Evolutionary conservation across 148 eudicot species (phyloP).

Genomic region (Silene conica): DNA sequence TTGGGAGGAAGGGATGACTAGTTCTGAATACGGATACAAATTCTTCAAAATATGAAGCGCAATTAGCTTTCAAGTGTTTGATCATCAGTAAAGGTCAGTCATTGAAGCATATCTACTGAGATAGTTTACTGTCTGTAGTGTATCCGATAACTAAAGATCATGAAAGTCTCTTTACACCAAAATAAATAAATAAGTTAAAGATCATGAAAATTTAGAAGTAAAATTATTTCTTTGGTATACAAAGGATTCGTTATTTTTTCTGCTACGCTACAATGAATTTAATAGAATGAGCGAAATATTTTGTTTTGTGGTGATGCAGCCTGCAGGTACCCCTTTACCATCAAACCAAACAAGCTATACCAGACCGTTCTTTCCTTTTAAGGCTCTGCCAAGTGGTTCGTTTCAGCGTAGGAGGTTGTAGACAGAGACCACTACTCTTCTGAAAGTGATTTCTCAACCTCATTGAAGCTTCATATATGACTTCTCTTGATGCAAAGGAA

Average conservation of each 20-base stretch:
- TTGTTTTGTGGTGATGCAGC: background rate
- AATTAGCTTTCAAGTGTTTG: background rate
- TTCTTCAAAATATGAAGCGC: conserved; percentile 55
- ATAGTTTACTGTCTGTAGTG: background rate
- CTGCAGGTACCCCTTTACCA: background rate
- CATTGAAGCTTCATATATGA: background rate
- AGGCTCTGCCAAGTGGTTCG: background rate
- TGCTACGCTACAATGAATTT: background rate
- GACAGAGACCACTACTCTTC: background rate
- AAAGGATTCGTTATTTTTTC: no score
- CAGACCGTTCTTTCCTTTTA: background rate
- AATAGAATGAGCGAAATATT: no score
- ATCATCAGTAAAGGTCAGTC: background rate
- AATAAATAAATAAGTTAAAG: no score
- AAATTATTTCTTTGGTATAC: no score
- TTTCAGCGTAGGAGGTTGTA: background rate
- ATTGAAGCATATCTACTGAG: background rate
- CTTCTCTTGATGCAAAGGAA: conserved; percentile 1
- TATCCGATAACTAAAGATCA: background rate
- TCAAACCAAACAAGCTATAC: conserved; percentile 1
- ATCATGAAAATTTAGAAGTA: no score
- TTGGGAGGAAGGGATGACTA: conserved; percentile 96
- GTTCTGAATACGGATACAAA: conserved; percentile 70
- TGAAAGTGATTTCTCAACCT: background rate
- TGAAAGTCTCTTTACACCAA: background rate